phyloP scores from a whole-genome alignment of 176 grass and related monocot genomes.

The Oryza rufipogon region DNA sequence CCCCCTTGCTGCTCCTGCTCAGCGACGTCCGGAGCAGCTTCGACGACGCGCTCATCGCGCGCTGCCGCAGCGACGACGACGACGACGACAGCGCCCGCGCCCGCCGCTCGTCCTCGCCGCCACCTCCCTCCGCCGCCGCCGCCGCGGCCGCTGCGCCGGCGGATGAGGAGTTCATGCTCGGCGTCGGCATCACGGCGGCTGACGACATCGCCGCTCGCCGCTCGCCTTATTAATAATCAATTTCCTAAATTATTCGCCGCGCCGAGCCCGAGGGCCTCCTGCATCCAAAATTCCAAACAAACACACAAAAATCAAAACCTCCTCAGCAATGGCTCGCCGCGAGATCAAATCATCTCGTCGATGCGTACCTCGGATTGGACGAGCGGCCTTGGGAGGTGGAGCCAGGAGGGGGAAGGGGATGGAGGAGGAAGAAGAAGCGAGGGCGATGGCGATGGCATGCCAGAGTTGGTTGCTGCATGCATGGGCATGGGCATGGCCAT shows the following conservation, averaged over 20 bases:
- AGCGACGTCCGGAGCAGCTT: slow-evolving; percentile 84
- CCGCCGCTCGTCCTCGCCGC: slow-evolving; percentile 30
- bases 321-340: neutral
- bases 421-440: neutral
- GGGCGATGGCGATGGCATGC: neutral
- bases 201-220: neutral
- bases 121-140: slow-evolving; percentile 22
- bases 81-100: slow-evolving; percentile 21
- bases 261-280: neutral
- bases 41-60: slow-evolving; percentile 80
- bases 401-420: neutral
- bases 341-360: no score
- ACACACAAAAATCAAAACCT: neutral
- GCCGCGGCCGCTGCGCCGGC: slow-evolving; percentile 19
- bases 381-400: slow-evolving; percentile 29
- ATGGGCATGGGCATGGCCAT: slow-evolving; percentile 22
- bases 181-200: slow-evolving; percentile 13
- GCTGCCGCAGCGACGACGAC: slow-evolving; percentile 64
- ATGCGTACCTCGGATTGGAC: slow-evolving; percentile 20
- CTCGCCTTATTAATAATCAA: neutral
- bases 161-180: neutral
- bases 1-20: slow-evolving; percentile 37
- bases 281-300: neutral
- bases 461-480: slow-evolving; percentile 38
- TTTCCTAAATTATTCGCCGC: neutral